A percentile compares a stretch with the other conserved stretches of the same genome.
phyloP scores from a whole-genome alignment of 768 basidiomycete genomes.

The Pleurotus citrinopileatus region DNA sequence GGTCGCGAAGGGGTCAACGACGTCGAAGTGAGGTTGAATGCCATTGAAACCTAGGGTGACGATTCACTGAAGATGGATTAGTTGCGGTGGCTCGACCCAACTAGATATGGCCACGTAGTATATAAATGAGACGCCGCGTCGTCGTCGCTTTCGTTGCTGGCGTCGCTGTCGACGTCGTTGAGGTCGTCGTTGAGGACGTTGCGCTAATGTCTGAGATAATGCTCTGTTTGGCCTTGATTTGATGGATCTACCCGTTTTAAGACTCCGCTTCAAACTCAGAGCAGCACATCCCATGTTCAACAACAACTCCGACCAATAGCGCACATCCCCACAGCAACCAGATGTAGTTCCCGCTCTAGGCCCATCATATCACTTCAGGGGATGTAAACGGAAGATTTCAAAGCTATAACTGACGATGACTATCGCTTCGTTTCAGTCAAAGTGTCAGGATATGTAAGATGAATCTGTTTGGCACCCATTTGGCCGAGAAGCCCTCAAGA shows the following conservation, averaged over 20 bases:
- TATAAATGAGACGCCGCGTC: background rate
- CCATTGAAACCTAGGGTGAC: background rate
- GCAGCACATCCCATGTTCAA: no score
- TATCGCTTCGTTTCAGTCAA: no score
- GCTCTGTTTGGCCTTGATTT: slow-evolving; percentile 8
- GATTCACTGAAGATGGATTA: background rate
- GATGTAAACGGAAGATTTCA: no score
- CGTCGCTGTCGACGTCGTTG: slow-evolving; percentile 3
- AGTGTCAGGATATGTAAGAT: no score
- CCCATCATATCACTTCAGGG: no score
- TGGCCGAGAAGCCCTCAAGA: no score
- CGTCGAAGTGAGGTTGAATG: slow-evolving; percentile 30
- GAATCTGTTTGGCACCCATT: no score
- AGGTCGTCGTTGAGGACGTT: background rate
- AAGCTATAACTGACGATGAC: no score
- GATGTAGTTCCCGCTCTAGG: no score
- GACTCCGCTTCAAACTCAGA: background rate
- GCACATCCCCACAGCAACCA: no score
- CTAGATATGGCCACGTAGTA: background rate
- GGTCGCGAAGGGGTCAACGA: slow-evolving; percentile 78
- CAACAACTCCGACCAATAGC: no score
- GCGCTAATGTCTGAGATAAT: slow-evolving; percentile 8
- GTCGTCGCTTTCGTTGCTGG: background rate
- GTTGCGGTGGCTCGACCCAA: background rate
- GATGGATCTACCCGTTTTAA: slow-evolving; percentile 4